phyloP scores from a whole-genome alignment of 2,329 filamentous ascomycete genomes.

The Lecanicillium sp. region DNA sequence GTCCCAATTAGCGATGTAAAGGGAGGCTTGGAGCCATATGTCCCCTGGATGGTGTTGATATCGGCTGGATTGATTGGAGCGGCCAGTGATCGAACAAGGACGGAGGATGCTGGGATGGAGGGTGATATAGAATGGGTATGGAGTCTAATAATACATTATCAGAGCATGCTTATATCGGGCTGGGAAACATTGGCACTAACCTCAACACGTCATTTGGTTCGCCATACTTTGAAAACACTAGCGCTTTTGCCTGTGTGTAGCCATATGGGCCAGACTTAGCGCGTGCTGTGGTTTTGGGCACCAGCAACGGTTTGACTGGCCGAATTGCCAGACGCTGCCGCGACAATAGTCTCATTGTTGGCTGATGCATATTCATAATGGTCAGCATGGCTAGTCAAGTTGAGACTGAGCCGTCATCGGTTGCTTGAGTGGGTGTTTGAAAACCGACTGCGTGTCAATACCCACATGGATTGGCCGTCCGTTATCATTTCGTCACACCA shows the following conservation, averaged over 20 bases:
- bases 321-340: too few species aligned
- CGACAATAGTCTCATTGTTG: too few species aligned
- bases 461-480: too few species aligned
- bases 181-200: conserved; percentile 27
- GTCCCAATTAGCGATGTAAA: conserved; percentile 75
- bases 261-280: conserved; percentile 59
- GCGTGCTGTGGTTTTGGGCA: too few species aligned
- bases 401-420: too few species aligned
- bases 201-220: conserved; percentile 64
- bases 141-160: conserved; percentile 33
- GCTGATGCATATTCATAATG: too few species aligned
- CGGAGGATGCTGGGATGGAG: conserved; percentile 50
- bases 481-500: too few species aligned
- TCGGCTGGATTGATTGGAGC: conserved; percentile 94
- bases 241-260: conserved; percentile 78
- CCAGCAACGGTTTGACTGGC: too few species aligned
- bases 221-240: conserved; percentile 66
- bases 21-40: conserved; percentile 78
- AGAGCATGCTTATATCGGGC: neutral
- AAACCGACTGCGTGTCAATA: too few species aligned
- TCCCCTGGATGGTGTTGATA: conserved; percentile 95
- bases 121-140: conserved; percentile 73
- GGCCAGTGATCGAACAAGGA: conserved; percentile 82
- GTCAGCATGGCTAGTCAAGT: too few species aligned
- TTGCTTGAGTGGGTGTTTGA: too few species aligned